These are phyloP conservation scores for Taphrina deformans DNA, from an alignment of 1,139 yeast genomes.

Conservation along the genomic window DNA sequence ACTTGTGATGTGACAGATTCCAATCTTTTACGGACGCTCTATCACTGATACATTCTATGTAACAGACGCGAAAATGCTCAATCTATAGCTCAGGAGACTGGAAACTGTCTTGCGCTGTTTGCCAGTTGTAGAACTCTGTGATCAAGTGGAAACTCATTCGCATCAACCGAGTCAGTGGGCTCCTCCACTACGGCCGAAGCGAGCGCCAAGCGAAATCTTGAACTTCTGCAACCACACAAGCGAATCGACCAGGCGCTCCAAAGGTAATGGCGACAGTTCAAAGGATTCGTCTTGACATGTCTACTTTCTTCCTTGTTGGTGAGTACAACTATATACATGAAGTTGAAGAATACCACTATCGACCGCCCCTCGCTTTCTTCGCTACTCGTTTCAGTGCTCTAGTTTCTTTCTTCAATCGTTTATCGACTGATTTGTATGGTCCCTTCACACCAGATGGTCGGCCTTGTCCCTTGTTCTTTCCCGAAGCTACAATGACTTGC, in stretches of 20 bases:
- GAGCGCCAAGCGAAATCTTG: too few relatives aligned
- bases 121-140: neutral
- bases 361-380: constrained; percentile 48
- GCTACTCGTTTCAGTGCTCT: constrained; percentile 88
- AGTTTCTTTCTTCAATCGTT: constrained; percentile 94
- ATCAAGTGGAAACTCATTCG: neutral
- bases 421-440: constrained; percentile 98
- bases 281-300: too few relatives aligned
- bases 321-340: neutral
- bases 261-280: too few relatives aligned
- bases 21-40: neutral
- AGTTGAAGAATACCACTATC: neutral
- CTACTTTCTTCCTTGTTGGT: too few relatives aligned
- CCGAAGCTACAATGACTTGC: constrained; percentile 86
- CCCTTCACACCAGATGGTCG: constrained; percentile 97
- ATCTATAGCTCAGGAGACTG: too few relatives aligned
- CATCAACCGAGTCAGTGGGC: neutral
- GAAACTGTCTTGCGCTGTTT: too few relatives aligned
- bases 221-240: too few relatives aligned
- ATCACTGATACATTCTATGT: neutral
- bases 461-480: constrained; percentile 83
- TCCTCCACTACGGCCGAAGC: neutral
- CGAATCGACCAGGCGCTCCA: too few relatives aligned
- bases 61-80: too few relatives aligned
- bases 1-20: too few relatives aligned